phyloP scores from a whole-genome alignment of 2,329 filamentous ascomycete genomes.

The Penicillium polonicum region DNA sequence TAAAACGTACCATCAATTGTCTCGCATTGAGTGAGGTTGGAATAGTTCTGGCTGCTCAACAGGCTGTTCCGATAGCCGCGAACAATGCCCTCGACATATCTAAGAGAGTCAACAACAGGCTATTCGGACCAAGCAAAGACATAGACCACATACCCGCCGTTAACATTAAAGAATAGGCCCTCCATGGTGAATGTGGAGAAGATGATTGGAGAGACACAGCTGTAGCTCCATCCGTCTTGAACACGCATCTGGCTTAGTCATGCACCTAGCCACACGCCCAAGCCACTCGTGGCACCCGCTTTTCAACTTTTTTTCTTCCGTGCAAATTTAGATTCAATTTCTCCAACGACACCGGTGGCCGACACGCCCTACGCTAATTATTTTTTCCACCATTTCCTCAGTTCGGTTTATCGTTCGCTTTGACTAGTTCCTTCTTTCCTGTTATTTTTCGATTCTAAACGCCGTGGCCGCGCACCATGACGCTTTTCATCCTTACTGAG shows the following conservation, averaged over 20 bases:
- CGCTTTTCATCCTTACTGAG: constrained; percentile 89
- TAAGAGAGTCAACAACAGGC: constrained; percentile 40
- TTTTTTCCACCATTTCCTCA: constrained; percentile 21
- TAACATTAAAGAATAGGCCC: constrained; percentile 90
- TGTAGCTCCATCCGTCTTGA: constrained; percentile 21
- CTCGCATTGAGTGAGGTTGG: constrained; percentile 95
- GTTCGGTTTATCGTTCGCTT: constrained; percentile 18
- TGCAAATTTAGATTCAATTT: constrained; percentile 39
- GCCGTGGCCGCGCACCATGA: constrained; percentile 59
- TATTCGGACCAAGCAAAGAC: neutral
- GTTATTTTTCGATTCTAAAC: constrained; percentile 24
- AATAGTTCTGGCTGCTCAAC: constrained; percentile 85
- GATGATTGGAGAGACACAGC: constrained; percentile 20
- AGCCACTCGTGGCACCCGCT: constrained; percentile 26
- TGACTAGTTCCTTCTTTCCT: constrained; percentile 14
- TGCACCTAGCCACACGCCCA: constrained; percentile 29
- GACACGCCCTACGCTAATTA: constrained; percentile 31
- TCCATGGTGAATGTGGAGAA: constrained; percentile 61
- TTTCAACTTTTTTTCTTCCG: constrained; percentile 38
- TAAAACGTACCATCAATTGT: constrained; percentile 75
- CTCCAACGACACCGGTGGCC: constrained; percentile 35
- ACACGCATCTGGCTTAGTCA: constrained; percentile 32
- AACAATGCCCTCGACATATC: constrained; percentile 96
- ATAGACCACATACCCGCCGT: constrained; percentile 71
- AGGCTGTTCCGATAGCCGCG: constrained; percentile 94